phyloP scores from a whole-genome alignment of 495 filamentous ascomycete genomes.

The Penicillium atrosanguineum region DNA sequence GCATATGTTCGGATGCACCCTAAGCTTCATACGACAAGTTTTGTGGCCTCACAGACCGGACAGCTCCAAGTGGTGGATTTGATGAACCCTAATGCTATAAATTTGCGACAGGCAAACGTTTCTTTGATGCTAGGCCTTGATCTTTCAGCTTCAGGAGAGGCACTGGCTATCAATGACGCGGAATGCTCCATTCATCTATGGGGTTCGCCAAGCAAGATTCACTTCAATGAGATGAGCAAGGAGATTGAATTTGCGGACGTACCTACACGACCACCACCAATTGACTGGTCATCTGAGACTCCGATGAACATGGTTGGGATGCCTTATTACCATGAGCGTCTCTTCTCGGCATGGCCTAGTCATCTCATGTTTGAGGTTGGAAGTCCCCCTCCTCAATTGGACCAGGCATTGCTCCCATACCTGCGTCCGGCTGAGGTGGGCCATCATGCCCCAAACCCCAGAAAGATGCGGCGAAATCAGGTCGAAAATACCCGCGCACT shows the following conservation, averaged over 20 bases:
- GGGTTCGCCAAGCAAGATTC: slow-evolving; percentile 86
- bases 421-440: slow-evolving; percentile 69
- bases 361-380: slow-evolving; percentile 80
- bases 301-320: slow-evolving; percentile 84
- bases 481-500: slow-evolving; percentile 70
- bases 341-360: slow-evolving; percentile 87
- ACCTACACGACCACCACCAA: slow-evolving; percentile 40
- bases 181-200: slow-evolving; percentile 81
- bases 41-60: slow-evolving; percentile 84
- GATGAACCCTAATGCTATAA: slow-evolving; percentile 87
- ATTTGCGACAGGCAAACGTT: slow-evolving; percentile 82
- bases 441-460: slow-evolving; percentile 74
- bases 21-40: slow-evolving; percentile 84
- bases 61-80: slow-evolving; percentile 94
- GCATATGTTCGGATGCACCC: slow-evolving; percentile 96
- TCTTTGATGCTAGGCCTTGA: slow-evolving; percentile 74
- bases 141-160: slow-evolving; percentile 87
- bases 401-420: slow-evolving; percentile 66
- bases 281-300: slow-evolving; percentile 74
- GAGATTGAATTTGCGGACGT: slow-evolving; percentile 76
- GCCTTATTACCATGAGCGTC: slow-evolving; percentile 84
- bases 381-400: slow-evolving; percentile 72
- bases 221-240: slow-evolving; percentile 80
- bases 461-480: slow-evolving; percentile 71
- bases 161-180: slow-evolving; percentile 75